Base-by-base conservation (phyloP, 176 grass and related monocot genomes). In the Paspalum vaginatum region DNA sequence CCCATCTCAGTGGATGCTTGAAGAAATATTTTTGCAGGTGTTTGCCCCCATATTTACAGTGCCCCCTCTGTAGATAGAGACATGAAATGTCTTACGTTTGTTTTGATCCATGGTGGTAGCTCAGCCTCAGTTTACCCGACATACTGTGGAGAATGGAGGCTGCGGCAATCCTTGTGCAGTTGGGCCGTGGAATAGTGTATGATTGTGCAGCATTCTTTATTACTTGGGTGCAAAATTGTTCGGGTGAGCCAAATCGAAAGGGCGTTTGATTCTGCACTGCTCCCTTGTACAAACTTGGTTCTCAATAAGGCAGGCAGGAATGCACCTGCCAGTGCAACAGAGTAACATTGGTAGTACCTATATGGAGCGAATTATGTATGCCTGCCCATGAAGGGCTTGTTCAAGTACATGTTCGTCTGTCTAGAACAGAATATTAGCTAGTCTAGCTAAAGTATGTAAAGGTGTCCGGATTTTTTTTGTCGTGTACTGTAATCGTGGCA, bases 31-130 rank as follows among this genome's bases (percentile, higher is more conserved):
- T 82, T 82, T 82, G 64, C 56, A 62, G 25, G 72, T 82, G 64
- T 82, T 55, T 53, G 79, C 54, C 72, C 79, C 85, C 75, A 78
- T 83, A 70, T 58, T 78, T 46, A 13, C 24, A 68, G 55, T 83
- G 65, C 59, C 56, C n/a, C 27, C 51, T 49, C 22, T 88, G 86
- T 88, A 88, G 86, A 88, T 85, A 85, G 70, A 81, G 70, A 71
- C 66, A 72, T 56, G 38, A 63, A 49, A 50, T n/a, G 72, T 81
- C 38, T 82, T 48, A 50, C 27, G 8, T 78, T 78, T 58, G 48
- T 83, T 87, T 78, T 72, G 79, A 78, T 87, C 79, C 79, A 65
- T 74, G 86, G 78, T 87, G 80, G 74, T 59, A 78, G 66, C 79
- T 79, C 50, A 48, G 75, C 75, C 74, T 88, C 68, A 73, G 32